phyloP scores from a whole-genome alignment of 805 yeast species.

The Ogataea minuta region DNA sequence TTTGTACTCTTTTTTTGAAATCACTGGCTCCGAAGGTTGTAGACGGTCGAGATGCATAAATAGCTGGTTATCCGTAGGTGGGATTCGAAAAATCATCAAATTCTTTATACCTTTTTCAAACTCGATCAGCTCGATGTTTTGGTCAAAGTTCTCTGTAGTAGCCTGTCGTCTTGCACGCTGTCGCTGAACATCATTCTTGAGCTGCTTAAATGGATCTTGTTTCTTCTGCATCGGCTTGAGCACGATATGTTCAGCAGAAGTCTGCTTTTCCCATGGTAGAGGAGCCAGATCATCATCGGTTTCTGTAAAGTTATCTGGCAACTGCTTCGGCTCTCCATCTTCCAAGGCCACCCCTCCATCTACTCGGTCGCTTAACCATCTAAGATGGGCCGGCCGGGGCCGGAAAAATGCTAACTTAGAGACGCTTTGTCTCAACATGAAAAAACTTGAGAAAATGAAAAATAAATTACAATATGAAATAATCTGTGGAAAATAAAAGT shows the following conservation, averaged over 20 bases:
- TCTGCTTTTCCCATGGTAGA: conserved; percentile 15
- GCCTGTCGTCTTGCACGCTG: conserved; percentile 5
- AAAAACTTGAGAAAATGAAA: conserved; percentile 2
- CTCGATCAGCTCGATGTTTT: conserved; percentile 24
- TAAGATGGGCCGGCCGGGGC: neutral
- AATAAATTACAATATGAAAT: conserved; percentile 5
- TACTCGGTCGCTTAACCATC: conserved; percentile 3
- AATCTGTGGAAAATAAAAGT: too few relatives aligned
- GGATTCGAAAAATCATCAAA: conserved; percentile 30
- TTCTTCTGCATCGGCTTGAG: conserved; percentile 27
- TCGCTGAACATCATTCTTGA: conserved; percentile 12
- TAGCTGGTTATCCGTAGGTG: conserved; percentile 25
- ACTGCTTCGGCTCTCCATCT: neutral
- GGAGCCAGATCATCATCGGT: neutral
- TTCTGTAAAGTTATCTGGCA: neutral
- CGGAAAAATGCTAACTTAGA: neutral
- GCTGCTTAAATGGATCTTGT: conserved; percentile 20
- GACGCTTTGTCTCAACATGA: conserved; percentile 7
- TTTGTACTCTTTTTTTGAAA: conserved; percentile 24
- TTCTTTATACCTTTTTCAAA: conserved; percentile 30
- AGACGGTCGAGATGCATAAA: conserved; percentile 28
- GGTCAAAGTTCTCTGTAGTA: neutral
- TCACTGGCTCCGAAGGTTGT: conserved; percentile 22
- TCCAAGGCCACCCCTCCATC: neutral
- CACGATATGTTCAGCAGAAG: conserved; percentile 21